A percentile compares a stretch with the other conserved stretches of the same genome.
These are phyloP conservation scores for Ophiocordyceps camponoti-floridani DNA, from an alignment of 2,329 filamentous ascomycete genomes.

Conservation along the genomic window DNA sequence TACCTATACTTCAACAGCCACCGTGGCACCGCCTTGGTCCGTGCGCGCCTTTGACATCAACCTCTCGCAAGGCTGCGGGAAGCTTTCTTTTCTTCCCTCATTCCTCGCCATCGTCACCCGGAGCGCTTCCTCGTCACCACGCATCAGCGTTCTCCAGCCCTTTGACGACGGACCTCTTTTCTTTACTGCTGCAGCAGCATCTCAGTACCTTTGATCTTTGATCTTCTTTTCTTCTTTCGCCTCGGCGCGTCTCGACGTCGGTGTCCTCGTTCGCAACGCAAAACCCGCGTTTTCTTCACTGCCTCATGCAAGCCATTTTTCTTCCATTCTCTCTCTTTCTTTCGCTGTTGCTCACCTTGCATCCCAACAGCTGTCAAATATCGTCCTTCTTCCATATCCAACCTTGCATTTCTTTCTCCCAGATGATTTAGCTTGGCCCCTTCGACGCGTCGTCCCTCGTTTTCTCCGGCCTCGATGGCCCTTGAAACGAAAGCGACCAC, in stretches of 20 bases:
- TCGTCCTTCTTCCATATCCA: background rate
- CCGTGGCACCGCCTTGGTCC: conserved; percentile 1
- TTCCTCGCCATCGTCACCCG: conserved; percentile 1
- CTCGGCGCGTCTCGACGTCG: background rate
- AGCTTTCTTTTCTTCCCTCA: conserved; percentile 1
- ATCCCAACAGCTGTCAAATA: background rate
- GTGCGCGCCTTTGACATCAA: conserved; percentile 1
- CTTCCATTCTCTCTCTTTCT: background rate
- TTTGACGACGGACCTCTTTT: background rate
- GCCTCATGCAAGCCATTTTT: no score
- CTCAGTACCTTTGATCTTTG: background rate
- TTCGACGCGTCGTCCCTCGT: conserved; percentile 2
- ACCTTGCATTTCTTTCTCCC: conserved; percentile 4
- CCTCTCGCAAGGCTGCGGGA: conserved; percentile 3
- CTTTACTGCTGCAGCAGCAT: background rate
- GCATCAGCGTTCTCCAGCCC: background rate
- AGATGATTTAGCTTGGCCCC: conserved; percentile 16
- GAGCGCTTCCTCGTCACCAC: background rate
- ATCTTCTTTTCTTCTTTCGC: background rate
- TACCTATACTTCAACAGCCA: background rate
- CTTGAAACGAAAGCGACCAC: conserved; percentile 41
- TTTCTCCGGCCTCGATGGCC: conserved; percentile 26
- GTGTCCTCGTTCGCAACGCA: background rate
- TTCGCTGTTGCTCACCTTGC: background rate
- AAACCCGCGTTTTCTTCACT: background rate